Evolutionary conservation across 192 early-diverging fungal genomes (phyloP).

Genomic region (Pilaira anomala): DNA sequence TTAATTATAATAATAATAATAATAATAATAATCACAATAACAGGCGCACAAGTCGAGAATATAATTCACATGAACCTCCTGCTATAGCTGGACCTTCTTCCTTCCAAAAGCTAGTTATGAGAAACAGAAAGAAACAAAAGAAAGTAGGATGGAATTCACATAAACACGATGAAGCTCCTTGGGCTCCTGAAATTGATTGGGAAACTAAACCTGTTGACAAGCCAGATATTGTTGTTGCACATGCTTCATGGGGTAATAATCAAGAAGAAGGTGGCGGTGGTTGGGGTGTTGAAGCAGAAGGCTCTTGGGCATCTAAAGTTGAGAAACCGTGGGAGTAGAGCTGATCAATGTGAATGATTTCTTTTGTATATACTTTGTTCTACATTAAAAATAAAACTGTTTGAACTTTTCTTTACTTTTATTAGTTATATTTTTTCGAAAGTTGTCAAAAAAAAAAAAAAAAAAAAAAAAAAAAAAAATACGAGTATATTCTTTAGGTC

Average conservation of each 20-base stretch:
- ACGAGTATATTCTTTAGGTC: no score
- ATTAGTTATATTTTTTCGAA: no score
- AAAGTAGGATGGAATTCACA: constrained; percentile 30
- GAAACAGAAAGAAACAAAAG: constrained; percentile 3
- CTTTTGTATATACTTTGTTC: background rate
- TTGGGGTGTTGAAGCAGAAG: background rate
- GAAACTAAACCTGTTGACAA: constrained; percentile 3
- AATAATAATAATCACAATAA: background rate
- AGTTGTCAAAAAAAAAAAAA: no score
- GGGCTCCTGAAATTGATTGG: constrained; percentile 27
- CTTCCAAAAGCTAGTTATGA: constrained; percentile 1
- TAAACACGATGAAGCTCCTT: constrained; percentile 23
- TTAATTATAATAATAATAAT: background rate
- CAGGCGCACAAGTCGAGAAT: background rate
- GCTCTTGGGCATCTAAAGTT: constrained; percentile 6
- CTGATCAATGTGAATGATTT: background rate
- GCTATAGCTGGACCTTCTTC: background rate
- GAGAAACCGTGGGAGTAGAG: constrained; percentile 7
- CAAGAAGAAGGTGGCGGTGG: background rate
- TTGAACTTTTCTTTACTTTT: no score
- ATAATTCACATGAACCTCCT: background rate
- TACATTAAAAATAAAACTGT: no score
- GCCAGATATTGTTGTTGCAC: background rate
- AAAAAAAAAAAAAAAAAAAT: no score
- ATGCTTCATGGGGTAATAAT: constrained; percentile 3